Conservation (phyloP, 176 grass and related monocot species). For the Puya raimondii region DNA sequence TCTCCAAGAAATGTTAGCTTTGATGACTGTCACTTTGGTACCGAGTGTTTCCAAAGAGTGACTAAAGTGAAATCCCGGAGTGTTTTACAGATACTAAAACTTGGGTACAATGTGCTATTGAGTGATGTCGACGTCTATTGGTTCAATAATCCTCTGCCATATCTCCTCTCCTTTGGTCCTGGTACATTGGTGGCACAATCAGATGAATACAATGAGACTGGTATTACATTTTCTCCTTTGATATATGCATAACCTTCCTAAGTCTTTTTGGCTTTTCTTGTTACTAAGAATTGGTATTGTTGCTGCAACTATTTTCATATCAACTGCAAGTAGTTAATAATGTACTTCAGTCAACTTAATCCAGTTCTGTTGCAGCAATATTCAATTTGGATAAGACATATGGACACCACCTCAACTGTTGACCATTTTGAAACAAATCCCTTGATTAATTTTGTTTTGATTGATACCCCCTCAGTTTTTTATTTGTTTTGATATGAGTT, state of each 20-base stretch:
- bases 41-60: conserved; percentile 72
- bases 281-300: neutral
- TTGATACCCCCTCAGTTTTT: too few relatives aligned
- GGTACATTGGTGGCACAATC: conserved; percentile 61
- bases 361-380: too few relatives aligned
- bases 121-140: conserved; percentile 90
- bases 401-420: too few relatives aligned
- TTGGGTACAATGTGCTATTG: conserved; percentile 78
- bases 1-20: conserved; percentile 64
- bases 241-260: neutral
- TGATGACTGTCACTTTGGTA: conserved; percentile 82
- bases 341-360: too few relatives aligned
- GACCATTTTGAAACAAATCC: too few relatives aligned
- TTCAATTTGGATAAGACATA: too few relatives aligned
- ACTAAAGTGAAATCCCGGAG: conserved; percentile 87
- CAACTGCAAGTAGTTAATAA: too few relatives aligned
- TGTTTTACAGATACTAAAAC: conserved; percentile 68
- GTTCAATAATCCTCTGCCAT: conserved; percentile 64
- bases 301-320: too few relatives aligned
- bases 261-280: neutral
- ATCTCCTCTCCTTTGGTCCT: conserved; percentile 56
- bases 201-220: conserved; percentile 78
- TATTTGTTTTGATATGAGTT: too few relatives aligned
- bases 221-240: conserved; percentile 15
- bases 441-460: too few relatives aligned